phyloP scores from a whole-genome alignment of 192 early-diverging fungal genomes.

The Rhizoclosmatium globosum region DNA sequence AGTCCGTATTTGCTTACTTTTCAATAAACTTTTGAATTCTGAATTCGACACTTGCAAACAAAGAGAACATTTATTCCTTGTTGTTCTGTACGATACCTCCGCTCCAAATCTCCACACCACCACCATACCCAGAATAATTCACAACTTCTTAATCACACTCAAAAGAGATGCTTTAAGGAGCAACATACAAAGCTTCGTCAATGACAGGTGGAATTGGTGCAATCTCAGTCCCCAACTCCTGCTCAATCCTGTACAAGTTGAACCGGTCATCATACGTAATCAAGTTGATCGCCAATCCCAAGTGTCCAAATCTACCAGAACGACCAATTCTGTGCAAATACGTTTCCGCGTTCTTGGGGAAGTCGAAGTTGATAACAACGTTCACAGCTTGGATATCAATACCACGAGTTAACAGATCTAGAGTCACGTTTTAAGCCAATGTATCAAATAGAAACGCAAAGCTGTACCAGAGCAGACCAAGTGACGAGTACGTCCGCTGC shows the following conservation, averaged over 20 bases:
- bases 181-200: slow-evolving; percentile 86
- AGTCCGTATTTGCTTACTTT: too few species aligned
- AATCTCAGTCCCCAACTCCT: slow-evolving; percentile 98
- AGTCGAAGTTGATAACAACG: slow-evolving; percentile 99
- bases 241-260: slow-evolving; percentile 98
- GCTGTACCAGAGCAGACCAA: slow-evolving; percentile 89
- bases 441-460: neutral
- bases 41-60: too few species aligned
- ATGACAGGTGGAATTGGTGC: slow-evolving; percentile 97
- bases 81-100: too few species aligned
- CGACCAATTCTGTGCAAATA: slow-evolving; percentile 99
- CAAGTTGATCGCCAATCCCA: slow-evolving; percentile 97
- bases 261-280: slow-evolving; percentile 98
- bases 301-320: slow-evolving; percentile 93
- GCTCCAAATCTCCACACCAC: neutral
- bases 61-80: too few species aligned
- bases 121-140: neutral
- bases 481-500: slow-evolving; percentile 96
- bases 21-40: too few species aligned
- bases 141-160: neutral
- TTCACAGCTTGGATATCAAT: slow-evolving; percentile 99
- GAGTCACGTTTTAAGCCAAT: neutral
- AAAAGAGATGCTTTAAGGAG: slow-evolving; percentile 21
- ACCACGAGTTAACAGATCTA: slow-evolving; percentile 95
- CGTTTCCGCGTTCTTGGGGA: slow-evolving; percentile 99